Evolutionary conservation across 805 yeast species (phyloP).

Genomic region (Tanozyma kutaoensis): DNA sequence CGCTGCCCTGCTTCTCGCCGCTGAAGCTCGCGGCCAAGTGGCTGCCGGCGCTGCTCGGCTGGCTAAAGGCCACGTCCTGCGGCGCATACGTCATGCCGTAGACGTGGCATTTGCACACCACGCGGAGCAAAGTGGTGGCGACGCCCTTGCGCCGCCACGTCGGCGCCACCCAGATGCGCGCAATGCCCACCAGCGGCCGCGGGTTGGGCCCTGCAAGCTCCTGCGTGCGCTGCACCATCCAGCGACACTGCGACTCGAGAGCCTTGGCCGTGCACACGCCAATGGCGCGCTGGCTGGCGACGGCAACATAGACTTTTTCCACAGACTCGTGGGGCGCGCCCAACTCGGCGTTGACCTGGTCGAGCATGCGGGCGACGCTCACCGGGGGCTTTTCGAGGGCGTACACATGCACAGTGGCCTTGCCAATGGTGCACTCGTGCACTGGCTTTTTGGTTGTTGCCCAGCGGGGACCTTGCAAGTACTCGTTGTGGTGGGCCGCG

Average conservation of each 20-base stretch:
- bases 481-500: too few relatives aligned
- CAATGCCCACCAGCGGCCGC: slow-evolving; percentile 20
- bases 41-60: slow-evolving; percentile 57
- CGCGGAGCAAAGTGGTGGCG: slow-evolving; percentile 30
- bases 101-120: slow-evolving; percentile 29
- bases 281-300: neutral
- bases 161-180: slow-evolving; percentile 31
- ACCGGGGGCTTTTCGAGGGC: too few relatives aligned
- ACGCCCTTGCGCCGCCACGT: slow-evolving; percentile 37
- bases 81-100: slow-evolving; percentile 34
- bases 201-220: slow-evolving; percentile 30
- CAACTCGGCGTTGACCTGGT: too few relatives aligned
- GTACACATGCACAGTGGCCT: too few relatives aligned
- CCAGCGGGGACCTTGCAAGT: too few relatives aligned
- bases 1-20: slow-evolving; percentile 42
- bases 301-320: neutral
- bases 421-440: too few relatives aligned
- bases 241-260: slow-evolving; percentile 23
- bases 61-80: slow-evolving; percentile 51
- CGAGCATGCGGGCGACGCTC: too few relatives aligned
- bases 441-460: too few relatives aligned
- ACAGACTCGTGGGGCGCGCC: too few relatives aligned
- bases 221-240: slow-evolving; percentile 49
- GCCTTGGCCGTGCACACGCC: neutral
- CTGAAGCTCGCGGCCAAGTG: slow-evolving; percentile 42